A percentile compares a stretch with the other conserved stretches of the same genome.
These are phyloP conservation scores for Ottelia alismoides DNA, from an alignment of 106 monocot species.

Conservation along the genomic window DNA sequence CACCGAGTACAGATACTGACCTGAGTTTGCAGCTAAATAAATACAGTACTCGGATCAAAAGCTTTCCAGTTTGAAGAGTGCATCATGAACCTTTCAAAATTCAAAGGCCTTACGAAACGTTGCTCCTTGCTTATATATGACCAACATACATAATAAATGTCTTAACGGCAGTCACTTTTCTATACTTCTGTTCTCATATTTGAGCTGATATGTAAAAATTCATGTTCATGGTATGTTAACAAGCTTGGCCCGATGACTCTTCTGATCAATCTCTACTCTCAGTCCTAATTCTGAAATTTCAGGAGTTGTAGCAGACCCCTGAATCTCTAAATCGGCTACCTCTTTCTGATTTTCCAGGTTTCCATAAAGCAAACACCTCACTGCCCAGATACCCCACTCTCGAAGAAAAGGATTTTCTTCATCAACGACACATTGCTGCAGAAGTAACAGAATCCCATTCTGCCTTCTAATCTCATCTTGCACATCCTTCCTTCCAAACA, in stretches of 20 bases:
- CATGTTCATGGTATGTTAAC: constrained; percentile 46
- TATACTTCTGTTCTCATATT: no score
- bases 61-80: no score
- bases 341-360: constrained; percentile 66
- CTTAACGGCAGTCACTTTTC: no score
- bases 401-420: constrained; percentile 79
- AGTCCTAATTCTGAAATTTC: constrained; percentile 57
- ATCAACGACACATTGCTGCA: constrained; percentile 83
- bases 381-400: constrained; percentile 78
- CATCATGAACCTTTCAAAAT: no score
- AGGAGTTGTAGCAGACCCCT: constrained; percentile 40
- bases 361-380: constrained; percentile 60
- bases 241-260: constrained; percentile 39
- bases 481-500: constrained; percentile 42
- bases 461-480: constrained; percentile 69
- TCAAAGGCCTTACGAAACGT: no score
- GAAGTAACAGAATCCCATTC: constrained; percentile 44
- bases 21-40: no score
- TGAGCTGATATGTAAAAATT: no score
- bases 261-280: constrained; percentile 58
- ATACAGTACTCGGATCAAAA: no score
- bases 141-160: no score
- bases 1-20: no score
- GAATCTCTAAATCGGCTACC: constrained; percentile 51
- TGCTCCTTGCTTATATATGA: no score